A percentile compares a stretch with the other conserved stretches of the same genome.
phyloP scores from a whole-genome alignment of 1,139 yeast genomes.

The Wickerhamomyces sp. region DNA sequence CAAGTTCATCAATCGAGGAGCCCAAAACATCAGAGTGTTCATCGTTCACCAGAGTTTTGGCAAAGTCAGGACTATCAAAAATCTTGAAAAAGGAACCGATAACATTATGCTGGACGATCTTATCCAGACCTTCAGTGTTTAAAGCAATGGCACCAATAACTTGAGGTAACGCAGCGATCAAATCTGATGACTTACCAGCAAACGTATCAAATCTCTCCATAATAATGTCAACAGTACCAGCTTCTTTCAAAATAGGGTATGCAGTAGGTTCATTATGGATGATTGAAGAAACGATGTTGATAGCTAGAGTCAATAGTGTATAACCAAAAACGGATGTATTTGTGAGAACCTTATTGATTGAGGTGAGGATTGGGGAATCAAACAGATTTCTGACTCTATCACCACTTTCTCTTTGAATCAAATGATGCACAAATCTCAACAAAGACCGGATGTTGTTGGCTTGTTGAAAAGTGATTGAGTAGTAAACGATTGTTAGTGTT shows the following conservation, averaged over 20 bases:
- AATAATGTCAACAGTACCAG: conserved; percentile 64
- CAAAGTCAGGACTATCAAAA: conserved; percentile 43
- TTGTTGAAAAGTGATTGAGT: conserved; percentile 59
- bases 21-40: conserved; percentile 59
- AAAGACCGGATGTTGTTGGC: conserved; percentile 51
- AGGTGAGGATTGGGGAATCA: conserved; percentile 69
- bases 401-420: conserved; percentile 71
- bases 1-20: conserved; percentile 69
- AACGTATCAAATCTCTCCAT: conserved; percentile 49
- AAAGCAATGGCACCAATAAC: conserved; percentile 80
- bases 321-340: conserved; percentile 66
- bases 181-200: conserved; percentile 52
- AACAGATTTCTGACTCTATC: conserved; percentile 81
- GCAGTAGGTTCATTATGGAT: conserved; percentile 93
- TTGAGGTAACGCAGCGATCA: conserved; percentile 64
- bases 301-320: conserved; percentile 54
- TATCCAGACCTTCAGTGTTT: conserved; percentile 65
- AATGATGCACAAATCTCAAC: conserved; percentile 57
- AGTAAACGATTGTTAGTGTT: conserved; percentile 47
- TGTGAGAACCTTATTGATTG: conserved; percentile 55
- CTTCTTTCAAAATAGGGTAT: conserved; percentile 73
- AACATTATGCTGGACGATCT: conserved; percentile 44
- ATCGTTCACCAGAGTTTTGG: conserved; percentile 42
- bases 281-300: conserved; percentile 66
- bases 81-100: conserved; percentile 48